Conservation (phyloP, 179 eudicot genomes). For the Camellia oleifera region DNA sequence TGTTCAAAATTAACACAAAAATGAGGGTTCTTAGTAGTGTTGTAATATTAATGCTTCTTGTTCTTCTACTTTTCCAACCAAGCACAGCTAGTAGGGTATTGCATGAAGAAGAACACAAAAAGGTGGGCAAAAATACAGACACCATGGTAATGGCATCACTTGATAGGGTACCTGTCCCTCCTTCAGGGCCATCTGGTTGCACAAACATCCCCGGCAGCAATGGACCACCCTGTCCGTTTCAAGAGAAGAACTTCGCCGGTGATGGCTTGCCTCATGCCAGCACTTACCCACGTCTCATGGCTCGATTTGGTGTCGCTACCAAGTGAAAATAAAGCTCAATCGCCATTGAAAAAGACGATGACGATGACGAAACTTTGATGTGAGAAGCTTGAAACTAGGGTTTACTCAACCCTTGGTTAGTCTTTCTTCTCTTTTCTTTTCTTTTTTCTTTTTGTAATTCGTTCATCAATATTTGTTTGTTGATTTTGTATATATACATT, state of each 20-base stretch:
- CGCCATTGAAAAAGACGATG: no score
- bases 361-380: no score
- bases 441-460: background rate
- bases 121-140: background rate
- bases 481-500: background rate
- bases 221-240: slow-evolving; percentile 20
- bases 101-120: background rate
- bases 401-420: no score
- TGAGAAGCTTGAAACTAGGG: background rate
- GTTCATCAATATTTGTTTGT: background rate
- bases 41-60: background rate
- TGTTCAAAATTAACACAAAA: background rate
- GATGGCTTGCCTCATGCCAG: slow-evolving; percentile 11
- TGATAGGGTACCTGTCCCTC: slow-evolving; percentile 24
- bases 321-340: background rate
- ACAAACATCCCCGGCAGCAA: slow-evolving; percentile 28
- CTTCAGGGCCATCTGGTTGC: slow-evolving; percentile 34
- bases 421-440: background rate
- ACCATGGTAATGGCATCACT: slow-evolving; percentile 12
- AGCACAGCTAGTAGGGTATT: slow-evolving; percentile 20
- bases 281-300: background rate
- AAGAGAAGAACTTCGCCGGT: slow-evolving; percentile 31
- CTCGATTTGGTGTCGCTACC: slow-evolving; percentile 10
- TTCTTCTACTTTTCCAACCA: slow-evolving; percentile 13
- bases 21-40: slow-evolving; percentile 5